These are phyloP conservation scores for Claviceps maximensis DNA, from an alignment of 2,329 filamentous ascomycete genomes.

Conservation along the genomic window DNA sequence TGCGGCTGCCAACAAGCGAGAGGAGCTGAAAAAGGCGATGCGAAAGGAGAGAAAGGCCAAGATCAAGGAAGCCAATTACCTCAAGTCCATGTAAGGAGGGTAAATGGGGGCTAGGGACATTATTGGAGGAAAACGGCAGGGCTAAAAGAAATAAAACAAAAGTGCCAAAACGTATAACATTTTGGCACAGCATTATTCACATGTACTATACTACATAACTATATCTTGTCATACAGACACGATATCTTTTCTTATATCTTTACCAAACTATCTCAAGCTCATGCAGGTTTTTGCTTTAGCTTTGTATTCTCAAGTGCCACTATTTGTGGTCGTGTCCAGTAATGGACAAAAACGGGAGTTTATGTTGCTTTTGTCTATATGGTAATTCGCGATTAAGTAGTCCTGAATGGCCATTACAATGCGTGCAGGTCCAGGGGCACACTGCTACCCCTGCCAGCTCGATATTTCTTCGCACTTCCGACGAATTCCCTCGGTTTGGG, in stretches of 20 bases:
- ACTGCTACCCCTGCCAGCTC: conserved; percentile 84
- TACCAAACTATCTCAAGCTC: not conserved
- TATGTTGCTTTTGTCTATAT: not conserved
- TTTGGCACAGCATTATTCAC: conserved; percentile 7
- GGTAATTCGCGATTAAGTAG: not conserved
- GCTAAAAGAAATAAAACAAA: not conserved
- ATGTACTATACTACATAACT: conserved; percentile 14
- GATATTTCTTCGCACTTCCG: conserved; percentile 64
- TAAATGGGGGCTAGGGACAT: not conserved
- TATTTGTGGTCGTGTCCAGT: not conserved
- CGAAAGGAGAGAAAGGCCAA: conserved; percentile 58
- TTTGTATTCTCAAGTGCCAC: not conserved
- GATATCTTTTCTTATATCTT: no score
- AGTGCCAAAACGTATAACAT: conserved; percentile 7
- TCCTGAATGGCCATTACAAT: conserved; percentile 4
- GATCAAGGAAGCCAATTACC: conserved; percentile 79
- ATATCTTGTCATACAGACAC: not conserved
- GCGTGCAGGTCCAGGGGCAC: conserved; percentile 74
- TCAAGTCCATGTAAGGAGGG: conserved; percentile 54
- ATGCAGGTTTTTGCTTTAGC: not conserved
- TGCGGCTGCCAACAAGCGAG: conserved; percentile 36
- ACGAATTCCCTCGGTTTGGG: conserved; percentile 75
- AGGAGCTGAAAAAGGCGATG: conserved; percentile 57
- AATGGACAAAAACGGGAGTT: no score
- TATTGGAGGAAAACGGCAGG: not conserved